These are phyloP conservation scores for Starmerella khaoyaiensis DNA, from an alignment of 805 yeast species.

Conservation along the genomic window DNA sequence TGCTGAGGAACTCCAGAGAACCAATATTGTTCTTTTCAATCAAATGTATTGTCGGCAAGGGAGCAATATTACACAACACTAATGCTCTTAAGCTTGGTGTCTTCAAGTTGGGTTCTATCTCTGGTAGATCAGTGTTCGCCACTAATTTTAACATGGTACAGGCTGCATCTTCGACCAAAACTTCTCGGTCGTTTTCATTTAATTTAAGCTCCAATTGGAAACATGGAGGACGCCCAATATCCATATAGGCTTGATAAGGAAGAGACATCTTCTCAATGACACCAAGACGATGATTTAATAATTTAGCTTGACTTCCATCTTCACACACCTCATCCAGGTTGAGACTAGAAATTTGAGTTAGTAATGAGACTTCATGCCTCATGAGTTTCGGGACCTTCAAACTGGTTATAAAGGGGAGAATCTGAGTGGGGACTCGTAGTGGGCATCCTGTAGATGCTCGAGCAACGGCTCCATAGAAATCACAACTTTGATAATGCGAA, in stretches of 20 bases:
- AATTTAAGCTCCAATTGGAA: slow-evolving; percentile 14
- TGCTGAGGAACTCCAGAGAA: slow-evolving; percentile 16
- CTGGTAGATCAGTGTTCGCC: slow-evolving; percentile 13
- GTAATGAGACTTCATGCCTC: slow-evolving; percentile 4
- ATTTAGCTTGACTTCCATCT: background rate
- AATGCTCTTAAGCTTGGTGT: slow-evolving; percentile 16
- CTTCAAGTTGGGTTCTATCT: slow-evolving; percentile 6
- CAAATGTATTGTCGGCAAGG: slow-evolving; percentile 8
- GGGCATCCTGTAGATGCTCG: slow-evolving; percentile 6
- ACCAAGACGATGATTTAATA: background rate
- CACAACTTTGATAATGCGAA: background rate
- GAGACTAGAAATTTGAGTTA: slow-evolving; percentile 4
- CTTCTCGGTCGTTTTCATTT: background rate
- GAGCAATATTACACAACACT: slow-evolving; percentile 17
- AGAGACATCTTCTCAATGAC: slow-evolving; percentile 1
- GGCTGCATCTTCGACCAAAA: slow-evolving; percentile 10
- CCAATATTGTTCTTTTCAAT: slow-evolving; percentile 5
- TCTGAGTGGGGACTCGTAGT: background rate
- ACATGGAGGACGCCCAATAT: slow-evolving; percentile 10
- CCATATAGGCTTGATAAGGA: background rate
- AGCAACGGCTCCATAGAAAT: slow-evolving; percentile 5
- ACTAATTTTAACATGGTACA: slow-evolving; percentile 13
- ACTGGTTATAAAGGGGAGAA: slow-evolving; percentile 5
- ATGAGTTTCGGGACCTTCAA: slow-evolving; percentile 8
- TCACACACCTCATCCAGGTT: slow-evolving; percentile 5